Evolutionary conservation across 495 filamentous ascomycete species (phyloP).

Genomic region (Penicillium turbatum): DNA sequence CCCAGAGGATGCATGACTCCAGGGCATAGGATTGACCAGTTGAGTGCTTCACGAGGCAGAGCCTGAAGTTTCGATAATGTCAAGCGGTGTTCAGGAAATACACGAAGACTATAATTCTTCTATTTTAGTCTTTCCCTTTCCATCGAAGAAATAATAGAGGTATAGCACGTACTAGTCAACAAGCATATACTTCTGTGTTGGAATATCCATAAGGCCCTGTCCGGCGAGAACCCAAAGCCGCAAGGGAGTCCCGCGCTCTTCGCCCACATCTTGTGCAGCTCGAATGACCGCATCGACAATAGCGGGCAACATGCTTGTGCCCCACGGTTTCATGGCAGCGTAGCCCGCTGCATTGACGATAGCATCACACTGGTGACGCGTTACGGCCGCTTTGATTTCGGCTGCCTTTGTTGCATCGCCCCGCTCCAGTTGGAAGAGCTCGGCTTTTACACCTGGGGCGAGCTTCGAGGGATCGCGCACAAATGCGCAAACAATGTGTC

Average conservation of each 20-base stretch:
- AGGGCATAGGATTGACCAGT: slow-evolving; percentile 32
- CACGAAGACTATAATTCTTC: slow-evolving; percentile 20
- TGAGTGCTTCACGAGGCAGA: slow-evolving; percentile 16
- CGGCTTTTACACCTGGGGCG: slow-evolving; percentile 15
- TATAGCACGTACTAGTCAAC: slow-evolving; percentile 28
- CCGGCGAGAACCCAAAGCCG: slow-evolving; percentile 31
- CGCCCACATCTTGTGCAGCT: slow-evolving; percentile 25
- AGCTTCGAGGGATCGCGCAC: slow-evolving; percentile 40
- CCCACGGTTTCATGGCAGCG: slow-evolving; percentile 23
- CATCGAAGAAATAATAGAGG: not conserved
- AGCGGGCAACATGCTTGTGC: slow-evolving; percentile 19
- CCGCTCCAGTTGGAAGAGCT: slow-evolving; percentile 23
- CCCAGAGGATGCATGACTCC: slow-evolving; percentile 21
- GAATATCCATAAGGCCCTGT: slow-evolving; percentile 21
- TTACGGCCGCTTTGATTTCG: slow-evolving; percentile 30
- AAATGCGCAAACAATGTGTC: slow-evolving; percentile 35
- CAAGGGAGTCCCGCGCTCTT: slow-evolving; percentile 21
- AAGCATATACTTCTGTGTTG: slow-evolving; percentile 17
- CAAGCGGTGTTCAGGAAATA: slow-evolving; percentile 25
- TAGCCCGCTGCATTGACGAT: slow-evolving; percentile 38
- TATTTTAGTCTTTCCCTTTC: not conserved
- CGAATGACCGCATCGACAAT: slow-evolving; percentile 28
- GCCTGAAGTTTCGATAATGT: slow-evolving; percentile 22
- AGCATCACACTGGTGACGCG: slow-evolving; percentile 33
- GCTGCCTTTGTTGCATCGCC: slow-evolving; percentile 37